Percentiles rank a stretch among this genome's conserved stretches.
Evolutionary conservation across 306 rosid genomes (phyloP).

Genomic region (Lathyrus sativus): DNA sequence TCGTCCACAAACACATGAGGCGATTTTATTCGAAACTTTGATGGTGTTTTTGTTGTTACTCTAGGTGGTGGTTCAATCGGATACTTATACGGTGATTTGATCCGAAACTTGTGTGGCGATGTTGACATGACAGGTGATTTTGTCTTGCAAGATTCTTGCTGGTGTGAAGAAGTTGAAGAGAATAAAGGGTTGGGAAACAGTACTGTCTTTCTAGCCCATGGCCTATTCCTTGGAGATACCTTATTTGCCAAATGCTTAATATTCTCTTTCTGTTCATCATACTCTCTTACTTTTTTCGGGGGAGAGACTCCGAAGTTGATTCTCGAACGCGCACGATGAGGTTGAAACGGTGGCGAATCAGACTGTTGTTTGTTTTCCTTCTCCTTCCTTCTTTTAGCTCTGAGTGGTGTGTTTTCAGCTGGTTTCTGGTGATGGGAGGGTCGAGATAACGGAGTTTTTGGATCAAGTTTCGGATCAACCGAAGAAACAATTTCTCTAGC

Average conservation of each 20-base stretch:
- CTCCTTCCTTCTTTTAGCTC: constrained; percentile 73
- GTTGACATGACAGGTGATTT: constrained; percentile 72
- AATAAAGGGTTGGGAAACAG: constrained; percentile 92
- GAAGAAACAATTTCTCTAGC: constrained; percentile 69
- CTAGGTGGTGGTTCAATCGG: constrained; percentile 60
- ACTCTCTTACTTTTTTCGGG: constrained; percentile 58
- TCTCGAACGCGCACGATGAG: constrained; percentile 72
- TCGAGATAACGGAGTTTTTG: constrained; percentile 70
- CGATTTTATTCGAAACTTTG: constrained; percentile 22
- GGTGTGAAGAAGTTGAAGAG: constrained; percentile 50
- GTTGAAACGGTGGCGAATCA: constrained; percentile 43
- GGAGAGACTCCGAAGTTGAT: constrained; percentile 87
- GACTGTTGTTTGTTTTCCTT: constrained; percentile 61
- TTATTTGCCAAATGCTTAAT: constrained; percentile 62
- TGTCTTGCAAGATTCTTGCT: constrained; percentile 64
- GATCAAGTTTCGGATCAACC: constrained; percentile 56
- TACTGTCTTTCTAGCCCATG: constrained; percentile 83
- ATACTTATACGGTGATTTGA: constrained; percentile 71
- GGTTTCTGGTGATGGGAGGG: constrained; percentile 47
- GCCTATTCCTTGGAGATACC: constrained; percentile 79
- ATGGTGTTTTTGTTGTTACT: constrained; percentile 40
- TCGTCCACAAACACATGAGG: constrained; percentile 80
- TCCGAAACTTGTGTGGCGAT: constrained; percentile 12
- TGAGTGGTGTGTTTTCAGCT: constrained; percentile 63
- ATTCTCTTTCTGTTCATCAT: constrained; percentile 53